Conservation (phyloP, 75 land plant genomes). For the Gnetum montanum region DNA sequence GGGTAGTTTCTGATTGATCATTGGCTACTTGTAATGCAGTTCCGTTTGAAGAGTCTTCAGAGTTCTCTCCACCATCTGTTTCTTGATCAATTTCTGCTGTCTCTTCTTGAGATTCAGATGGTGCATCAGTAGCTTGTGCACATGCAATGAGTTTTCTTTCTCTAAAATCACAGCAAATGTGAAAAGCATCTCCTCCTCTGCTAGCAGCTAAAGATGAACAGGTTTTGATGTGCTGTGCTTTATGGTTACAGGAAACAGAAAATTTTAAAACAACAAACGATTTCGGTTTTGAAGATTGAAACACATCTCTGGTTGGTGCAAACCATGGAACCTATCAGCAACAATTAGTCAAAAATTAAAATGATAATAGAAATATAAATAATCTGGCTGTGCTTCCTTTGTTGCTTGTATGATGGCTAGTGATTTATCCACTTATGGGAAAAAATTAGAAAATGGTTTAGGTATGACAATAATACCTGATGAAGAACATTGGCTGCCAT, state of each 20-base stretch:
- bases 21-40: slow-evolving; percentile 13
- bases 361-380: background rate
- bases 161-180: background rate
- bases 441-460: background rate
- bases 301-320: background rate
- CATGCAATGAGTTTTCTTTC: background rate
- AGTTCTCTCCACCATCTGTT: background rate
- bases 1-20: slow-evolving; percentile 10
- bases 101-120: slow-evolving; percentile 3
- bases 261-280: background rate
- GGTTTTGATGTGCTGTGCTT: background rate
- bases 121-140: slow-evolving; percentile 2
- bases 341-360: background rate
- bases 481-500: slow-evolving; percentile 9
- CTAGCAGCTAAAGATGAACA: slow-evolving; percentile 5
- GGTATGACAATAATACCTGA: slow-evolving; percentile 2
- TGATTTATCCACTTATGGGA: background rate
- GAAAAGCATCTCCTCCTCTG: background rate
- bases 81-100: slow-evolving; percentile 1
- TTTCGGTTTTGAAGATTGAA: slow-evolving; percentile 2
- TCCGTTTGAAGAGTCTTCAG: background rate
- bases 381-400: background rate
- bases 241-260: background rate
- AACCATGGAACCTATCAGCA: slow-evolving; percentile 2
- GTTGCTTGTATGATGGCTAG: background rate